Evolutionary conservation across 805 yeast species (phyloP), one percentile per base, ranked within the genome.

Genomic region (Saturnispora kantuleensis): DNA sequence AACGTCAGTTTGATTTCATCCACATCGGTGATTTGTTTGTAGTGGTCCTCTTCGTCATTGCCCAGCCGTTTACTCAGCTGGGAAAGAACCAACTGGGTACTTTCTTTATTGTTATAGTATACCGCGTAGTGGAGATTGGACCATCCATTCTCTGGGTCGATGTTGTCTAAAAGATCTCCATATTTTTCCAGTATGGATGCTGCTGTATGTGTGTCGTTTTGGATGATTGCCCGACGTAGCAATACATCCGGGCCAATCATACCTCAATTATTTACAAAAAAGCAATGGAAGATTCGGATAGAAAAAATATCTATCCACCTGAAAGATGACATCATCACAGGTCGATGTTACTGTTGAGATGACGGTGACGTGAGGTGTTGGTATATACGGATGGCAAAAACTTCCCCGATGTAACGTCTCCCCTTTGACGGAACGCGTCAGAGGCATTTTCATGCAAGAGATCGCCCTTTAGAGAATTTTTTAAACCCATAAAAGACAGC

Each of bases 61-160:
- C 26, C 26, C 26, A 21, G 26, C 17, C 61, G 42, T 13, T 47
- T 37, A 29, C 47, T 42, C 10, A 56, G 47, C 35, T 45, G 18
- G 17, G 51, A 46, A 17, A 59, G 48, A 12, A 65, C 46, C 11
- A 56, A 40, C 13, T 56, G 57, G n/a, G 62, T 50, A 29, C 84
- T 70, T 44, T 81, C 71, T 53, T 79, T 81, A 49, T 81, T 72
- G 36, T 94, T 93, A 55, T 81, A 65, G 54, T 58, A 81, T 4
- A 90, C 78, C 0, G 95, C 88, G 60, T 85, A 84, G 59, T 86
- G 96, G 39, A 86, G 65, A 33, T 83, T 79, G 12, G 84, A 71
- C 95, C 95, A 86, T 2, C 96, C 96, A 55, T 80, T 77, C 17
- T 57, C 29, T 5, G 87, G 74, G 56, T 87, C 84, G 18, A 78